phyloP scores from a whole-genome alignment of 2,329 filamentous ascomycete species.

The Colletotrichum shisoi region DNA sequence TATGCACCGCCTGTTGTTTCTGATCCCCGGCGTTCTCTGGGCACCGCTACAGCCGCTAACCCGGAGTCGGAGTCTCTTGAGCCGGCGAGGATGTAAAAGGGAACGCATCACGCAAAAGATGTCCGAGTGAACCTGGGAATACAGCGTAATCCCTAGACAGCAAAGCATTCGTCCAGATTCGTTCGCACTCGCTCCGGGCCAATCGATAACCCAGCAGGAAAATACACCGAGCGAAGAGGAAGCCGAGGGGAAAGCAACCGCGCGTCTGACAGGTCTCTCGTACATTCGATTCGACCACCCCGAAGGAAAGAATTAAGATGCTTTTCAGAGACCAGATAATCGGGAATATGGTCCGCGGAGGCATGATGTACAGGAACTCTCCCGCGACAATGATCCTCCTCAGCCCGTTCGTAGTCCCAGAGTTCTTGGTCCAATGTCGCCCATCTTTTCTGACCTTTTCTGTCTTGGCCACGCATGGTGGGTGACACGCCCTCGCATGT shows the following conservation, averaged over 20 bases:
- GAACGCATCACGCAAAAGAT: constrained; percentile 4
- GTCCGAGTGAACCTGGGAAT: constrained; percentile 17
- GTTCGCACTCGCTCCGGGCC: neutral
- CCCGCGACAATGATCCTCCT: neutral
- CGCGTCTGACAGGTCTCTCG: too few relatives aligned
- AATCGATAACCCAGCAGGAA: neutral
- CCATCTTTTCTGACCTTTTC: neutral
- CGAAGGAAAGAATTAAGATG: constrained; percentile 23
- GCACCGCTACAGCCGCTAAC: neutral
- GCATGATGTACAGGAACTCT: constrained; percentile 31
- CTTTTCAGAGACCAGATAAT: neutral
- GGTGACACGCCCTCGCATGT: constrained; percentile 7
- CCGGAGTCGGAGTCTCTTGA: neutral
- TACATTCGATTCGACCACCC: too few relatives aligned
- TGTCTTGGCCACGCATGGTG: constrained; percentile 2
- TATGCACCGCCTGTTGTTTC: too few relatives aligned
- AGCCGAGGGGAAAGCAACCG: too few relatives aligned
- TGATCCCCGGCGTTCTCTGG: neutral
- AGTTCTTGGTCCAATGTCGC: constrained; percentile 7
- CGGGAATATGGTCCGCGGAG: neutral
- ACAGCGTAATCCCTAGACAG: neutral
- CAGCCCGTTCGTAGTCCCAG: neutral
- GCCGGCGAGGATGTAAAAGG: constrained; percentile 3
- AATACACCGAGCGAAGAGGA: too few relatives aligned
- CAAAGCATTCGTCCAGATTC: neutral